A percentile compares a stretch with the other conserved stretches of the same genome.
phyloP scores from a whole-genome alignment of 1,284 basidiomycete genomes.

The Trametes polyzona region DNA sequence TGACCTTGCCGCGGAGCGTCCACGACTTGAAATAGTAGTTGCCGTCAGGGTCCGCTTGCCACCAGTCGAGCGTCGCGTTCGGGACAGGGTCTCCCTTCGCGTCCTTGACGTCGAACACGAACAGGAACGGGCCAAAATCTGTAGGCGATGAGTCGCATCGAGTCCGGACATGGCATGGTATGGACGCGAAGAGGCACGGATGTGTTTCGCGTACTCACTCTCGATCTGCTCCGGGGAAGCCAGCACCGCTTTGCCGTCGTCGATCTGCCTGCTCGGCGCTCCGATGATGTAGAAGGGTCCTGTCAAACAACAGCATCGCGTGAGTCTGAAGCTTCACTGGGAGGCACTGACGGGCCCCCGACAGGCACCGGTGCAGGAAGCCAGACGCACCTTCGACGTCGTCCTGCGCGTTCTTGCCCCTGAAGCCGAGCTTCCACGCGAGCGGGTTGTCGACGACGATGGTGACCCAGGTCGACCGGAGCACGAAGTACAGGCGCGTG shows the following conservation, averaged over 20 bases:
- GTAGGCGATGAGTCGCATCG: neutral
- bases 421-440: constrained; percentile 10
- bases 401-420: constrained; percentile 15
- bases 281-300: constrained; percentile 34
- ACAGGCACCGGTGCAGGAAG: neutral
- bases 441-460: constrained; percentile 19
- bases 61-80: constrained; percentile 31
- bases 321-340: neutral
- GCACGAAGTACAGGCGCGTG: constrained; percentile 12
- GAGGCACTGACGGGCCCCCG: neutral
- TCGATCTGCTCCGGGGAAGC: constrained; percentile 27
- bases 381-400: constrained; percentile 21
- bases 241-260: constrained; percentile 32
- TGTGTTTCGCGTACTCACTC: no score
- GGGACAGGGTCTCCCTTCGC: constrained; percentile 32
- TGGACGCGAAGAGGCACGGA: neutral
- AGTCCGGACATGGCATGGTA: neutral
- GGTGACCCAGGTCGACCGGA: constrained; percentile 11
- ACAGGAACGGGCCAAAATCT: constrained; percentile 32
- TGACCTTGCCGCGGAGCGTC: constrained; percentile 32
- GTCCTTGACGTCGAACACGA: constrained; percentile 27
- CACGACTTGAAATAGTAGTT: constrained; percentile 31
- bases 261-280: constrained; percentile 30
- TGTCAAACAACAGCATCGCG: constrained; percentile 12
- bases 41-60: constrained; percentile 33